Evolutionary conservation across 2,329 filamentous ascomycete species (phyloP), one percentile per base, ranked within the genome.

Genomic region (Zymoseptoria ardabiliae): DNA sequence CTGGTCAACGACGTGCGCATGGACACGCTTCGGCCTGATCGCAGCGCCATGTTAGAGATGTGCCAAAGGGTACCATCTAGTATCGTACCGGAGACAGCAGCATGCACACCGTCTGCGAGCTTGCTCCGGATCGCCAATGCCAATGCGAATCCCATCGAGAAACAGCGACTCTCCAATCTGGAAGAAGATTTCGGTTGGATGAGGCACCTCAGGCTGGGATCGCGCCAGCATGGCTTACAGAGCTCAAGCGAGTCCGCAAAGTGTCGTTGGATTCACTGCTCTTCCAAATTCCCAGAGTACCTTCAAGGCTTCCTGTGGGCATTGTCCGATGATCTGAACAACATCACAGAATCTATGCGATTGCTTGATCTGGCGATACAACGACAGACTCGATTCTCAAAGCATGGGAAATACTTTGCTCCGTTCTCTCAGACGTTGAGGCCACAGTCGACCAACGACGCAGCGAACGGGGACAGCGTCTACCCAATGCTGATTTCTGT

Each of bases 181-280:
- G 72, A 74, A 28, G 61, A 68, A 2, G 72, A 76, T 54, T 77
- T 74, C 60, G 76, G 76, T n/a, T 77, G 76, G 76, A 70, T 77
- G 63, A 71, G 75, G 35, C 67, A 69, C 53, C 58, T 77, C 48
- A 67, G 75, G 20, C 68, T 73, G 21, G 61, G 66, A 20, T 64
- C 64, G 3, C 67, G 71, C n/a, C 73, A 77, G 58, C 58, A 68
- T 19, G 76, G 56, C 75, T 72, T 53, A 70, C 75, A 0, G 71
- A 75, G 45, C 76, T 76, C 56, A 61, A 45, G 17, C 35, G 21
- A 54, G 23, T 28, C 48, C 25, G 28, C 57, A 22, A 75, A 75
- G 59, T 74, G 71, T 59, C 67, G 75, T 20, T 77, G 75, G 76
- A 74, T 77, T 11, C 75, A 77, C 58, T 76, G 17, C 66, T 68